Percentiles rank a stretch among this genome's conserved stretches.
Conservation (phyloP, 2,329 filamentous ascomycete species). For the Aureobasidium sp. region DNA sequence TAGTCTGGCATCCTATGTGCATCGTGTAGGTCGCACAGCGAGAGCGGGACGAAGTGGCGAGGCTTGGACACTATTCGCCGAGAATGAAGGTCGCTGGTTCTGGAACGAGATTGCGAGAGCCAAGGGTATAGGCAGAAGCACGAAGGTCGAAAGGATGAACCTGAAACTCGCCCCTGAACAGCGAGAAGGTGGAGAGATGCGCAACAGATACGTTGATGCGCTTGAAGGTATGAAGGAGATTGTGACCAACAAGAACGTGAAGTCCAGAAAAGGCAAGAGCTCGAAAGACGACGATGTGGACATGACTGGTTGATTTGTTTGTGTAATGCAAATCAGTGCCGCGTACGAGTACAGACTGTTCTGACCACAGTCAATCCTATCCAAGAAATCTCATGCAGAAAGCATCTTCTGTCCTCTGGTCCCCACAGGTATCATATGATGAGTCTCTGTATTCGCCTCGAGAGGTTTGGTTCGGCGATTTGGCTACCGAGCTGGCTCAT, state of each 20-base stretch:
- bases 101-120: slow-evolving; percentile 69
- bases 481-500: background rate
- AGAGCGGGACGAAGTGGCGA: slow-evolving; percentile 67
- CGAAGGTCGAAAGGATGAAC: slow-evolving; percentile 40
- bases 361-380: background rate
- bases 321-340: background rate
- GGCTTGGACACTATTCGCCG: slow-evolving; percentile 81
- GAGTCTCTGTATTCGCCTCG: background rate
- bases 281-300: slow-evolving; percentile 7
- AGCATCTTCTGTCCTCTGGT: background rate
- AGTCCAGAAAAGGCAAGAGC: background rate
- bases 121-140: slow-evolving; percentile 42
- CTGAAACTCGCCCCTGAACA: slow-evolving; percentile 30
- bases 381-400: background rate
- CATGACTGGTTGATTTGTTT: background rate
- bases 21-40: slow-evolving; percentile 86
- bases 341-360: background rate
- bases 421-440: background rate
- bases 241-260: slow-evolving; percentile 35
- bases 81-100: slow-evolving; percentile 85
- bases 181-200: slow-evolving; percentile 30
- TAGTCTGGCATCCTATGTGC: slow-evolving; percentile 76
- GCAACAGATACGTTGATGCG: slow-evolving; percentile 44
- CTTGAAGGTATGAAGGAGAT: slow-evolving; percentile 58
- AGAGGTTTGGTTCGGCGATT: background rate